Evolutionary conservation across 1,284 basidiomycete species (phyloP).

Genomic region (Sporisorium iseilematis-ciliati): DNA sequence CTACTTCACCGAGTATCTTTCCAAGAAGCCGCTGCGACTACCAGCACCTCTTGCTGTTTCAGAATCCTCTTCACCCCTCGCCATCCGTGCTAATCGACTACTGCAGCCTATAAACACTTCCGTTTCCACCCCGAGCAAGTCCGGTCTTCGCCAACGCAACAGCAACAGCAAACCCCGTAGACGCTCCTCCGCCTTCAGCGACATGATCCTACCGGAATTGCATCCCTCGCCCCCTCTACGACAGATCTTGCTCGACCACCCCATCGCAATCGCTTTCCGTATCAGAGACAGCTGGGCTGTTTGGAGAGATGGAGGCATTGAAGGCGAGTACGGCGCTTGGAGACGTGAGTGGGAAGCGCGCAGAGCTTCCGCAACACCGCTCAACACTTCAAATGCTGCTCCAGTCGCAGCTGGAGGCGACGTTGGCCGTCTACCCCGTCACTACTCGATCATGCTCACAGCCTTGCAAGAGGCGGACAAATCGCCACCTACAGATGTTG

Average conservation of each 20-base stretch:
- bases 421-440: slow-evolving; percentile 31
- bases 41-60: slow-evolving; percentile 47
- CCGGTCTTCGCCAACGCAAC: slow-evolving; percentile 15
- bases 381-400: slow-evolving; percentile 5
- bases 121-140: slow-evolving; percentile 1
- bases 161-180: slow-evolving; percentile 11
- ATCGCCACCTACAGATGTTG: slow-evolving; percentile 80
- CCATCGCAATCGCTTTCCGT: slow-evolving; percentile 77
- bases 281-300: slow-evolving; percentile 84
- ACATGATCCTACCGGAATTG: slow-evolving; percentile 35
- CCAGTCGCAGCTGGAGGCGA: slow-evolving; percentile 33
- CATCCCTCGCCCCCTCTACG: slow-evolving; percentile 70
- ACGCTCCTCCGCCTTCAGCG: slow-evolving; percentile 29
- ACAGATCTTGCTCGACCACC: slow-evolving; percentile 74
- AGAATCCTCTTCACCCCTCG: slow-evolving; percentile 33
- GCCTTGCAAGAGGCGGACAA: slow-evolving; percentile 81
- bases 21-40: slow-evolving; percentile 61
- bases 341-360: slow-evolving; percentile 71
- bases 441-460: slow-evolving; percentile 74
- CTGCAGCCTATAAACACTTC: slow-evolving; percentile 32
- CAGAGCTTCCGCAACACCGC: slow-evolving; percentile 54
- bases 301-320: slow-evolving; percentile 79
- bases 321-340: slow-evolving; percentile 78
- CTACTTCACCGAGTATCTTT: slow-evolving; percentile 75
- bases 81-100: slow-evolving; percentile 28